Conservation (phyloP, 805 yeast genomes). For the Ogataea zsoltii region DNA sequence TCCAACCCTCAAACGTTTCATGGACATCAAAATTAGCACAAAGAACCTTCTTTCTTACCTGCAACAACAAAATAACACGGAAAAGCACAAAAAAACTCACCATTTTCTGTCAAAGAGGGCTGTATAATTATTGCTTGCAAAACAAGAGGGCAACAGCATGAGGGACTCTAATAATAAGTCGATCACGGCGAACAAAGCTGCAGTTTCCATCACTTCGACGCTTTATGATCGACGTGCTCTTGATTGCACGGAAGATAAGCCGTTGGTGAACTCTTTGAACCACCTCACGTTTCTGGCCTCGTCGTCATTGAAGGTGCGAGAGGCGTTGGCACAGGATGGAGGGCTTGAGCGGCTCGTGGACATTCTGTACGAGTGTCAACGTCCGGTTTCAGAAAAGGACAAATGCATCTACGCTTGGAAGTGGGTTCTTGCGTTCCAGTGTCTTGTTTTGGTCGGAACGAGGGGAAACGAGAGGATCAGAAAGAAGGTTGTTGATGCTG, state of each 20-base stretch:
- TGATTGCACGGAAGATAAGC: conserved; percentile 86
- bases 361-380: conserved; percentile 77
- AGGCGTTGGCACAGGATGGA: conserved; percentile 85
- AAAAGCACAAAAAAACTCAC: not conserved
- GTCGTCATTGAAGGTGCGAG: conserved; percentile 85
- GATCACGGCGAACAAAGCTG: conserved; percentile 78
- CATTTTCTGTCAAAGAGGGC: not conserved
- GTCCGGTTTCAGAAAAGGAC: conserved; percentile 33
- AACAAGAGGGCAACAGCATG: conserved; percentile 45
- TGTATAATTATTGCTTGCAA: not conserved
- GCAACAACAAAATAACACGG: not conserved
- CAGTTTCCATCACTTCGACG: conserved; percentile 86
- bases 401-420: conserved; percentile 83
- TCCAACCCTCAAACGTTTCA: no score
- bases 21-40: no score
- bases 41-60: no score
- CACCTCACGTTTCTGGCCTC: conserved; percentile 86
- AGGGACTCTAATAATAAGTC: conserved; percentile 87
- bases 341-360: conserved; percentile 87
- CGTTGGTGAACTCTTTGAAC: conserved; percentile 87
- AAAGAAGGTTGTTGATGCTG: conserved; percentile 85
- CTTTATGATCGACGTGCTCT: conserved; percentile 90
- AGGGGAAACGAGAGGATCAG: conserved; percentile 88
- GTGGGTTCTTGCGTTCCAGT: conserved; percentile 94
- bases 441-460: conserved; percentile 87